Base-by-base conservation (phyloP, 129 eudicot species). In the Deinandra increscens region DNA sequence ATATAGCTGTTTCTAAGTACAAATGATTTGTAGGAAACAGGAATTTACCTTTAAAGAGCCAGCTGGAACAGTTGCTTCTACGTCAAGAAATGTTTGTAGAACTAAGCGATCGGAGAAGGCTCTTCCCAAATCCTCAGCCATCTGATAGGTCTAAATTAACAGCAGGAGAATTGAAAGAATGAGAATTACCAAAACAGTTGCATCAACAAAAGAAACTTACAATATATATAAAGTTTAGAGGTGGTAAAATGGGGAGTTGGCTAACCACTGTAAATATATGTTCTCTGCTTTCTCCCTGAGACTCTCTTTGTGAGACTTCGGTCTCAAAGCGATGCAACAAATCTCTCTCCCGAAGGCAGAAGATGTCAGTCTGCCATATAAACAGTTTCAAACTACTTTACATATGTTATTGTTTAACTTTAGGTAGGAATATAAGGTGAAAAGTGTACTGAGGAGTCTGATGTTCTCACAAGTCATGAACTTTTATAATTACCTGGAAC, bases 41-140 rank as follows among this genome's bases (percentile, higher is more conserved):
- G 41, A 72, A 41, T n/a, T 29, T 85, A 90, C 99, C 97, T 94
- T 89, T 48, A 89, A 46, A 9, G 88, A 62, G 18, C 86, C 84
- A 11, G 82, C 72, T 18, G 93, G 68, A 18, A 80, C 80, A 43
- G 73, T 69, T 45, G 82, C 91, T 83, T 94, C 99, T 17, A 86
- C 89, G 29, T 94, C 91, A 13, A 84, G 62, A 77, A 75, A 83
- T 60, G 83, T 80, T 81, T 80, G 96, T 50, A 94, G 72, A 60
- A 90, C 78, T 29, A 84, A 66, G 6, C 83, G 82, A 69, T 90
- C 99, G 7, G 97, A 62, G 70, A 85, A 94, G 60, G 97, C 99
- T 85, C 88, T 85, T 59, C 99, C 96, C 79, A 94, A 70, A 82
- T 94, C 97, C 82, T 94, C 97, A 61, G 99, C 97, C 59, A 85